Evolutionary conservation across 305 asterid species (phyloP).

Genomic region (Fraxinus angustifolia): DNA sequence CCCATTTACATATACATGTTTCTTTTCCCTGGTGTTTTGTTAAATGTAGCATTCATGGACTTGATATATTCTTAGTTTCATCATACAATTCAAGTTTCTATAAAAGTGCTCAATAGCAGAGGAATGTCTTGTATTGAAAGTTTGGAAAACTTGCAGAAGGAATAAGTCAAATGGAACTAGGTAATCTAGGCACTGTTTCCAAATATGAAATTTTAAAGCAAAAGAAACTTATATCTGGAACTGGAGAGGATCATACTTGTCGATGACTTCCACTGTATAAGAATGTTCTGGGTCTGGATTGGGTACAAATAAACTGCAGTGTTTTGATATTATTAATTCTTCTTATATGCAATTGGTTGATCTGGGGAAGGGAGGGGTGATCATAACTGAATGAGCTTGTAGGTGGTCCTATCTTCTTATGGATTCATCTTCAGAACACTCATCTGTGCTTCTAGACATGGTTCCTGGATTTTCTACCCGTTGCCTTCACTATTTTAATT

Average conservation of each 20-base stretch:
- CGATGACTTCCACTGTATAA: not conserved
- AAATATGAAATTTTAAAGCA: not conserved
- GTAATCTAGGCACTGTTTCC: not conserved
- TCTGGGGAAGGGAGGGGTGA: not conserved
- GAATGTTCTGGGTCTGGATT: not conserved
- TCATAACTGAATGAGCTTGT: not conserved
- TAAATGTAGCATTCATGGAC: not conserved
- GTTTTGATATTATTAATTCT: not conserved
- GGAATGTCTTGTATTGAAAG: not conserved
- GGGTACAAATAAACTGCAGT: not conserved
- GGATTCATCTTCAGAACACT: not conserved
- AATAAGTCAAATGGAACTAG: not conserved
- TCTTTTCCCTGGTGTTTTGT: not conserved
- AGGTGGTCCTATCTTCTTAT: not conserved
- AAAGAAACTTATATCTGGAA: not conserved
- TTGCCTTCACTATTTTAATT: not conserved
- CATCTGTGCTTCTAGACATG: not conserved
- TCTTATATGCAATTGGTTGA: not conserved
- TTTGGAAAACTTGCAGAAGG: not conserved
- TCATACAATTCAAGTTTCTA: not conserved
- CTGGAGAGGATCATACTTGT: not conserved
- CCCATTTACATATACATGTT: not conserved
- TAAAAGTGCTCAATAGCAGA: not conserved
- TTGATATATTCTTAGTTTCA: not conserved
- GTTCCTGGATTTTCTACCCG: not conserved